phyloP scores from a whole-genome alignment of 2,329 filamentous ascomycete genomes.

The Colletotrichum navitas region DNA sequence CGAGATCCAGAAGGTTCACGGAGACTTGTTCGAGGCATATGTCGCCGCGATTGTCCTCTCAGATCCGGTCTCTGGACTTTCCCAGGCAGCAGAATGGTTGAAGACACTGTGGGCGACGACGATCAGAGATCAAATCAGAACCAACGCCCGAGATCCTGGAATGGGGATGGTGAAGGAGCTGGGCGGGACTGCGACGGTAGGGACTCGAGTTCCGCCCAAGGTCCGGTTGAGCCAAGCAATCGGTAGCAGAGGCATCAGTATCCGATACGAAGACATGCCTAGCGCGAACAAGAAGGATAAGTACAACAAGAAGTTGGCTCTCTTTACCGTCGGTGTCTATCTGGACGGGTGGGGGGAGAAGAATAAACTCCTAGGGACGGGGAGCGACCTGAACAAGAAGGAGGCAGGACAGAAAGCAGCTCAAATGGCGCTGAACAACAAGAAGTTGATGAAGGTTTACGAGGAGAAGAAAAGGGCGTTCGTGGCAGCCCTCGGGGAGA shows the following conservation, averaged over 20 bases:
- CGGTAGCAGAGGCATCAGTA: conserved; percentile 66
- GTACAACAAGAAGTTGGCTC: conserved; percentile 65
- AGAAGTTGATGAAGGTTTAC: conserved; percentile 69
- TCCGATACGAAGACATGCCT: conserved; percentile 72
- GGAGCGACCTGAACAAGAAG: conserved; percentile 74
- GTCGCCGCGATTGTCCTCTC: conserved; percentile 82
- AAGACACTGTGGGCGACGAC: conserved; percentile 79
- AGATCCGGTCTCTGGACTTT: conserved; percentile 72
- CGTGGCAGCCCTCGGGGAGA: conserved; percentile 43
- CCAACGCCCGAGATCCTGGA: conserved; percentile 31
- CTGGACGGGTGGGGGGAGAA: conserved; percentile 78
- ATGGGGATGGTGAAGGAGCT: conserved; percentile 41
- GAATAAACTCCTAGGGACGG: conserved; percentile 71
- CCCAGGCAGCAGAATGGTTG: conserved; percentile 76
- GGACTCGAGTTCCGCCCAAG: conserved; percentile 54
- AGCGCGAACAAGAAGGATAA: conserved; percentile 60
- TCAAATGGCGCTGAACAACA: conserved; percentile 71
- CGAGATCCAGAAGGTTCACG: conserved; percentile 78
- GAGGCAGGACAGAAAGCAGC: conserved; percentile 79
- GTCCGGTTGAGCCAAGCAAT: conserved; percentile 65
- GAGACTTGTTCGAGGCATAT: conserved; percentile 93
- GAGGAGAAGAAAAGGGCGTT: conserved; percentile 62
- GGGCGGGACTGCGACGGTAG: conserved; percentile 19
- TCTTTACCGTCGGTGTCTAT: conserved; percentile 74
- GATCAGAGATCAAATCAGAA: conserved; percentile 66